Evolutionary conservation across 176 grass and related monocot genomes (phyloP).

Genomic region (Puya raimondii): DNA sequence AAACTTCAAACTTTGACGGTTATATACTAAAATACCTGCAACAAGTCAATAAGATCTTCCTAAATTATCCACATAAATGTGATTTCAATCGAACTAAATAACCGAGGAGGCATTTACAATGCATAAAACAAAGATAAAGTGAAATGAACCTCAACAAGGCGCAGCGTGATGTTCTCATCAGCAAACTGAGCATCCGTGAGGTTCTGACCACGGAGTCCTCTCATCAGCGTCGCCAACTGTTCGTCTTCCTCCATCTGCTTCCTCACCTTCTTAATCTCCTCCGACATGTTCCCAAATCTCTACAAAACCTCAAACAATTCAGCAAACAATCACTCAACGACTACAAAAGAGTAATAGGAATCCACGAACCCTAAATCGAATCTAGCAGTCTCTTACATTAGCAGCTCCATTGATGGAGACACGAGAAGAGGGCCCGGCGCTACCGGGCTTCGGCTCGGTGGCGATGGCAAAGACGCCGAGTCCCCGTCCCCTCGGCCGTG

Average conservation of each 20-base stretch:
- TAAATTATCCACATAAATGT: neutral
- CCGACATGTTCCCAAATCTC: constrained; percentile 71
- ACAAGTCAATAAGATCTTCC: neutral
- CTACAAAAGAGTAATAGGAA: neutral
- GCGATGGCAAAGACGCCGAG: constrained; percentile 52
- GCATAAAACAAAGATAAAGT: neutral
- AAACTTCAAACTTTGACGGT: neutral
- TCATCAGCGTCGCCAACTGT: constrained; percentile 81
- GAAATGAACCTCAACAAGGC: constrained; percentile 64
- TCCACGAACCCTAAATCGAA: neutral
- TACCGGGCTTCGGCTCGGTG: constrained; percentile 41
- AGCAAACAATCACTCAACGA: neutral
- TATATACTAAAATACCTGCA: neutral
- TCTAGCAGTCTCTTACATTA: constrained; percentile 37
- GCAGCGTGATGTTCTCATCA: constrained; percentile 46
- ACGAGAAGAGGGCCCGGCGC: neutral
- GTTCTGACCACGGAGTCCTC: constrained; percentile 88
- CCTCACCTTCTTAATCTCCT: constrained; percentile 84
- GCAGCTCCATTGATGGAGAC: constrained; percentile 23
- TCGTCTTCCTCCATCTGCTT: constrained; percentile 99
- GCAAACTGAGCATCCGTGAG: constrained; percentile 79
- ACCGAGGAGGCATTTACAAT: neutral
- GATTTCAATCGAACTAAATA: neutral
- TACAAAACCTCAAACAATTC: constrained; percentile 14
- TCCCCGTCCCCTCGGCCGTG: neutral